Evolutionary conservation across 169 alveolate genomes (phyloP), one percentile per base, ranked within the genome.

Genomic region (Plasmodium ovale): DNA sequence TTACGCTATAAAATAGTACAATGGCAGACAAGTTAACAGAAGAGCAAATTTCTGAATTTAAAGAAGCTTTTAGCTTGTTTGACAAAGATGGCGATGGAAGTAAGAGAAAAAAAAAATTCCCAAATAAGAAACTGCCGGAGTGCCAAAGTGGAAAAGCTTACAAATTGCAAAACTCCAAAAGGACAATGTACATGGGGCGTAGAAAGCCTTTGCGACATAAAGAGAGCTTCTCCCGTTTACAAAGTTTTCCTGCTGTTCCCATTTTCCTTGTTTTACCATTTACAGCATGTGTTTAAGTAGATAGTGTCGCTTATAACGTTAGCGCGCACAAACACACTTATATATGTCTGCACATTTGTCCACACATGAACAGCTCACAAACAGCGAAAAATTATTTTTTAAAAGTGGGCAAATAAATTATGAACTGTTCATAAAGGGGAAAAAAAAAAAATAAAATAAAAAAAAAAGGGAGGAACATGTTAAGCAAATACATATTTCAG

Each of bases 11-110:
- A 33, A 79, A 87, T 62, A 72, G 42, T 49, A 84, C 84, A 74
- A 98, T 99, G 99, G 99, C 99, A 58, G 99, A 98, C 91, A 97
- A 98, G 94, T 94, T 98, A 73, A 97, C 99, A 39, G 99, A 99
- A 91, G 99, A 98, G 94, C 99, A 98, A 94, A 98, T 99, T 77
- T 99, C 99, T 59, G 99, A 99, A 94, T 98, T 99, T 96, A 98
- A 98, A 96, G 99, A 98, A 96, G 99, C 99, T 64, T 99, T 99
- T 97, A 97, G 99, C 64, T 98, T 98, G 72, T 99, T 99, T 96
- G 99, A 99, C 93, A 98, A 98, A 96, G 99, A 99, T 93, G 99
- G 99, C 67, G 99, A 98, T 97, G 99, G 99, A 27, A 98, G 96
- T 93, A 71, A 49, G 89, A 16, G 4, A 67, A 9, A 67, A 79